A percentile compares a stretch with the other conserved stretches of the same genome.
These are phyloP conservation scores for Apiospora sp. DNA, from an alignment of 2,329 filamentous ascomycete species.

Conservation along the genomic window DNA sequence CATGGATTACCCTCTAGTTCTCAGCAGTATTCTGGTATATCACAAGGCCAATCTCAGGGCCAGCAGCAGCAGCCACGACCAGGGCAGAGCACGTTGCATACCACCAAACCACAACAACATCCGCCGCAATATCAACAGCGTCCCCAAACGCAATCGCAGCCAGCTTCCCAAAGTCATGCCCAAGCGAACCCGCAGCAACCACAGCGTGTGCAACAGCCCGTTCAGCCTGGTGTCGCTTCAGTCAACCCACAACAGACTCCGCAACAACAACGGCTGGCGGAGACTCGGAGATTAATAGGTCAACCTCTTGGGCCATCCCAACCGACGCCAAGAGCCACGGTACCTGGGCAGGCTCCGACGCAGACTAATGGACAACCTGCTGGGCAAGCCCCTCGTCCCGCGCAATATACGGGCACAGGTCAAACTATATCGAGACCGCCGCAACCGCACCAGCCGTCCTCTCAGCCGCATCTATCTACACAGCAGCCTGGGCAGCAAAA, in stretches of 20 bases:
- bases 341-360: neutral
- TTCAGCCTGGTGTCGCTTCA: neutral
- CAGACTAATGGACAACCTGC: neutral
- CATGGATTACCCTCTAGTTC: neutral
- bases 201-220: slow-evolving; percentile 26
- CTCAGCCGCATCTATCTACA: slow-evolving; percentile 1
- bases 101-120: slow-evolving; percentile 28
- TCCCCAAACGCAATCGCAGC: slow-evolving; percentile 27
- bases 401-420: neutral
- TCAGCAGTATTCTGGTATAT: slow-evolving; percentile 5
- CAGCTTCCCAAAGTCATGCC: slow-evolving; percentile 30
- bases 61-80: slow-evolving; percentile 20
- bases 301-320: neutral
- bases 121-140: slow-evolving; percentile 27
- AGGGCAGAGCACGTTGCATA: slow-evolving; percentile 10
- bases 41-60: slow-evolving; percentile 18
- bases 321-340: neutral
- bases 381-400: slow-evolving; percentile 2
- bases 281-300: slow-evolving; percentile 14
- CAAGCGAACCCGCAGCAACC: slow-evolving; percentile 27
- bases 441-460: slow-evolving; percentile 13
- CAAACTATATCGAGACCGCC: neutral
- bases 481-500: slow-evolving; percentile 11
- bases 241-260: slow-evolving; percentile 29
- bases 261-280: slow-evolving; percentile 29